phyloP scores from a whole-genome alignment of 305 asterid species.

The Rubia occidens region DNA sequence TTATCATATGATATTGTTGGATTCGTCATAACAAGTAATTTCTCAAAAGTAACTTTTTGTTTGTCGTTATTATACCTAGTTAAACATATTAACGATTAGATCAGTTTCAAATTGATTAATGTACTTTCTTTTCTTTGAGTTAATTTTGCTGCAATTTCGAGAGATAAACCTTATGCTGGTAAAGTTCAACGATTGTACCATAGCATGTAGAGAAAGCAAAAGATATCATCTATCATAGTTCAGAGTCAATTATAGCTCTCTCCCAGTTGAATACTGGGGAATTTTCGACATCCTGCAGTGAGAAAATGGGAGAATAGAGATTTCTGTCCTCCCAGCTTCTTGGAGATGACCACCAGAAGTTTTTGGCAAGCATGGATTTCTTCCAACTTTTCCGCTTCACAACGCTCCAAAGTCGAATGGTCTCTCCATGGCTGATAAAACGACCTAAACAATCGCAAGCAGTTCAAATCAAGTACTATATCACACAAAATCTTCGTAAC shows the following conservation, averaged over 20 bases:
- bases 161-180: not conserved
- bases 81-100: too few relatives aligned
- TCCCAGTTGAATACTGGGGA: conserved; percentile 28
- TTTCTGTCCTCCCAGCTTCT: conserved; percentile 27
- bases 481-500: not conserved
- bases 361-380: conserved; percentile 37
- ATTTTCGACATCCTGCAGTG: conserved; percentile 28
- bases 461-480: not conserved
- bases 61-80: too few relatives aligned
- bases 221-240: not conserved
- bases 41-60: too few relatives aligned
- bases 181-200: not conserved
- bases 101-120: not conserved
- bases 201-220: not conserved
- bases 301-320: conserved; percentile 19
- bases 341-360: conserved; percentile 27
- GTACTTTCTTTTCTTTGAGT: not conserved
- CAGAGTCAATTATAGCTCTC: conserved; percentile 21
- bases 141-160: not conserved
- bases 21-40: too few relatives aligned
- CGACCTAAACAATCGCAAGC: conserved; percentile 25
- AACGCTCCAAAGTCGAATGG: conserved; percentile 16
- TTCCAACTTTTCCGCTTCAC: conserved; percentile 23
- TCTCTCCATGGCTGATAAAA: conserved; percentile 36
- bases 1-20: too few relatives aligned